These are phyloP conservation scores for Heliosperma pusillum DNA, from an alignment of 148 eudicot species.

Conservation along the genomic window DNA sequence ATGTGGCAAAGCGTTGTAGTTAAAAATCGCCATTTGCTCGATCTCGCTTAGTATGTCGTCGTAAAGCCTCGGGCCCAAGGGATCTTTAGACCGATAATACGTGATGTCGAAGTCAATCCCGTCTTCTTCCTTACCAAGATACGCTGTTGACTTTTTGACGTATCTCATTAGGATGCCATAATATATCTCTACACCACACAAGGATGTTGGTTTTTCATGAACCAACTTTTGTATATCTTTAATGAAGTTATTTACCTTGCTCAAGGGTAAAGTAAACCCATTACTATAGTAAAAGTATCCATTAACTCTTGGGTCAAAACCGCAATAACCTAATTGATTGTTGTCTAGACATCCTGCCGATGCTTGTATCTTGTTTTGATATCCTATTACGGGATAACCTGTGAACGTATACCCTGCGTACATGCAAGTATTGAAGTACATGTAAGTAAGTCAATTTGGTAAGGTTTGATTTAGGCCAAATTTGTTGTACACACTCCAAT, in stretches of 20 bases:
- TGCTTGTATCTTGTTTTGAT: conserved; percentile 15
- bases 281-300: neutral
- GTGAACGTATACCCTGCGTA: neutral
- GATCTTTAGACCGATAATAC: neutral
- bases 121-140: conserved; percentile 10
- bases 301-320: conserved; percentile 11
- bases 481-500: too few relatives aligned
- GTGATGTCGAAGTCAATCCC: conserved; percentile 12
- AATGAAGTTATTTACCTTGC: conserved; percentile 8
- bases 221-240: conserved; percentile 1
- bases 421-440: neutral
- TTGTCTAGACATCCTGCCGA: conserved; percentile 2
- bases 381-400: conserved; percentile 16
- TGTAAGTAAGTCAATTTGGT: too few relatives aligned
- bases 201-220: neutral
- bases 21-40: too few relatives aligned
- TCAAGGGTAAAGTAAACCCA: neutral
- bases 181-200: conserved; percentile 5
- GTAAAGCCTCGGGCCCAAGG: neutral
- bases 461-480: too few relatives aligned
- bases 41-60: conserved; percentile 1
- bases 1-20: too few relatives aligned
- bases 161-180: conserved; percentile 17
- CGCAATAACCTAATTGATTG: neutral
- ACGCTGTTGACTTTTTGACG: conserved; percentile 3